A percentile compares a stretch with the other conserved stretches of the same genome.
Evolutionary conservation across 139 green algal species (phyloP).

Genomic region (Chlorella vulgaris): DNA sequence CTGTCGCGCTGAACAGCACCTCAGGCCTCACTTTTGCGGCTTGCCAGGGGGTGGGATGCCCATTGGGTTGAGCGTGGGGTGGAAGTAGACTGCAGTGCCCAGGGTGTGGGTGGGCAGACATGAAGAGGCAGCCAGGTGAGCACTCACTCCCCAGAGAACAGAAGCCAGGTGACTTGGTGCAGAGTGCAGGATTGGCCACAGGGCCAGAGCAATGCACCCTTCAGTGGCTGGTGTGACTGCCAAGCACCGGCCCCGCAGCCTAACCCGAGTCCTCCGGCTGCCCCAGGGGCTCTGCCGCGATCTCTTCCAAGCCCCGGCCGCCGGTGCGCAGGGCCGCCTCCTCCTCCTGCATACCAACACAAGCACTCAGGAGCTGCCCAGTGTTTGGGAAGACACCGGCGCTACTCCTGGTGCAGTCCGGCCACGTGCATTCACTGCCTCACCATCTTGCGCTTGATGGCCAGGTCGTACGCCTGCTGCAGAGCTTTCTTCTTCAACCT

Average conservation of each 20-base stretch:
- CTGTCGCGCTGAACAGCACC: background rate
- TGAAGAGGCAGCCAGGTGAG: background rate
- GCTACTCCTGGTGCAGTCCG: no score
- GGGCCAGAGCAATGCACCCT: no score
- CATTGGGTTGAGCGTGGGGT: constrained; percentile 73
- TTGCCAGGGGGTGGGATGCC: constrained; percentile 66
- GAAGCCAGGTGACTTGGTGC: no score
- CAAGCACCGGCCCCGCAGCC: no score
- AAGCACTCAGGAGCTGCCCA: no score
- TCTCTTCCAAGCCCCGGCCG: constrained; percentile 21
- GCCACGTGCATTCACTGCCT: background rate
- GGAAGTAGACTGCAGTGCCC: constrained; percentile 73
- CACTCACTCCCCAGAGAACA: no score
- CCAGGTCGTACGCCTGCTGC: constrained; percentile 81
- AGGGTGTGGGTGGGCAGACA: background rate
- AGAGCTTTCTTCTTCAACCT: constrained; percentile 85
- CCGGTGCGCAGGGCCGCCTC: constrained; percentile 5
- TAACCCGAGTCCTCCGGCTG: constrained; percentile 23
- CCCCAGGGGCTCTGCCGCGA: constrained; percentile 25
- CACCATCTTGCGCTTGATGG: constrained; percentile 81
- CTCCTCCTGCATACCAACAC: constrained; percentile 11
- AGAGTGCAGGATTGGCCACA: no score
- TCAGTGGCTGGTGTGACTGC: no score
- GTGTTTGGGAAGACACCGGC: background rate
- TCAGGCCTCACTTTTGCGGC: constrained; percentile 51